Evolutionary conservation across 106 monocot species (phyloP), one percentile per base, ranked within the genome.

Genomic region (Platanthera guangdongensis): DNA sequence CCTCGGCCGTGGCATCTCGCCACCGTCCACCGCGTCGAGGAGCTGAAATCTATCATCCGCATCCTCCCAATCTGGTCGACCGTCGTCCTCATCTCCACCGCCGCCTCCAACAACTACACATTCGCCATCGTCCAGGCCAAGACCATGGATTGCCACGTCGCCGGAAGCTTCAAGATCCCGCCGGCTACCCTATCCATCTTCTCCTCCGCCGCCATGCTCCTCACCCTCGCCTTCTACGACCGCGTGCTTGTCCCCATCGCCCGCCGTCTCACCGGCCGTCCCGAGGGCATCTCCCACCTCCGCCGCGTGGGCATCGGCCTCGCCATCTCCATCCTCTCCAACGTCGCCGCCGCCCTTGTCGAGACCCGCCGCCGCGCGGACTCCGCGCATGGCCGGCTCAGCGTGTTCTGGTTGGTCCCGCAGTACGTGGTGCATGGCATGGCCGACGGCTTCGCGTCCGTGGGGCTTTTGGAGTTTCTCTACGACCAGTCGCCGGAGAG

Each of bases 401-500:
- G 84, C 25, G 87, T 84, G 5, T 85, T 90, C 78, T 90, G 87
- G 87, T 25, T 90, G 53, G 79, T 87, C 16, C 90, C 90, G 50
- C 90, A 90, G 83, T 87, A 76, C 55, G 81, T 80, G 10, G 72
- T 90, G 32, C 76, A 74, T 11, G 90, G 90, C 9, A 0, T 87
- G 4, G 78, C 85, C 0, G 81, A 90, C 14, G 81, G 82, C 9
- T 87, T 90, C 79, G 60, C 52, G 57, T 81, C 80, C 2, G 90
- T 90, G 16, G 90, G 85, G 6, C 85, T 83, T 55, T 78, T 92
- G 80, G 89, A 92, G 82, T 93, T 93, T n/a, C 53, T 87, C 11
- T 90, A 87, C 74, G 87, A 93, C 65, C 90, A 93, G 79, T 77
- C 90, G 21, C 89, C 92, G 13, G 92, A 93, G 80, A 90, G 92